Evolutionary conservation across 768 basidiomycete species (phyloP).

Genomic region (Filobasidium floriforme): DNA sequence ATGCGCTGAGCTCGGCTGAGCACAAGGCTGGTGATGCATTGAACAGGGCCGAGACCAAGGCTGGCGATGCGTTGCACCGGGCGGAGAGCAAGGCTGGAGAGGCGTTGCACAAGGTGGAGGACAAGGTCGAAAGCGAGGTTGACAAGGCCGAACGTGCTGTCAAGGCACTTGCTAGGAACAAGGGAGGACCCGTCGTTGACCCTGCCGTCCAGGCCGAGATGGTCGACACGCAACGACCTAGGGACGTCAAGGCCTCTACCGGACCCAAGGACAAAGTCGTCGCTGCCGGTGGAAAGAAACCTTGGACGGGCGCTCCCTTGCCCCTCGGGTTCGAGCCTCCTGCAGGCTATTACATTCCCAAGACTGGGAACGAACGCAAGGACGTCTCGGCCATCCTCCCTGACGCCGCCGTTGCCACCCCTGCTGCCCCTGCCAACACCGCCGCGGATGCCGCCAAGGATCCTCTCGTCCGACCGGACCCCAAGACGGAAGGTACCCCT

Average conservation of each 20-base stretch:
- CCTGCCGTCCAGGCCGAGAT: conserved; percentile 25
- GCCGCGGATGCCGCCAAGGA: conserved; percentile 25
- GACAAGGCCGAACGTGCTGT: conserved; percentile 12
- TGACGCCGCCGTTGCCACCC: too few species aligned
- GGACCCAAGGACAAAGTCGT: conserved; percentile 21
- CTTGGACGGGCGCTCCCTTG: conserved; percentile 61
- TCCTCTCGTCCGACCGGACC: conserved; percentile 30
- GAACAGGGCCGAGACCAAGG: too few species aligned
- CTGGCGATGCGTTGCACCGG: conserved; percentile 14
- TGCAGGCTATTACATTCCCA: conserved; percentile 63
- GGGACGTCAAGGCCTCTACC: conserved; percentile 24
- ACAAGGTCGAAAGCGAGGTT: not conserved
- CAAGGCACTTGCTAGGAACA: conserved; percentile 8
- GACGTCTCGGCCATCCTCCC: conserved; percentile 9
- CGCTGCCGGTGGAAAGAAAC: conserved; percentile 29
- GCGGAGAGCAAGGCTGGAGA: conserved; percentile 10
- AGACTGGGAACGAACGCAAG: conserved; percentile 21
- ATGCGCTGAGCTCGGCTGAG: conserved; percentile 50
- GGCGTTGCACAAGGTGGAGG: conserved; percentile 9
- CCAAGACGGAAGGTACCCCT: conserved; percentile 11
- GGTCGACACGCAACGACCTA: conserved; percentile 19
- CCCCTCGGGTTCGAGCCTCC: conserved; percentile 94
- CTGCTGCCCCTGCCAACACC: conserved; percentile 22
- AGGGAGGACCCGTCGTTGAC: conserved; percentile 14
- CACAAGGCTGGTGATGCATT: conserved; percentile 26